phyloP scores from a whole-genome alignment of 345 rosid species.

The Moringa oleifera region DNA sequence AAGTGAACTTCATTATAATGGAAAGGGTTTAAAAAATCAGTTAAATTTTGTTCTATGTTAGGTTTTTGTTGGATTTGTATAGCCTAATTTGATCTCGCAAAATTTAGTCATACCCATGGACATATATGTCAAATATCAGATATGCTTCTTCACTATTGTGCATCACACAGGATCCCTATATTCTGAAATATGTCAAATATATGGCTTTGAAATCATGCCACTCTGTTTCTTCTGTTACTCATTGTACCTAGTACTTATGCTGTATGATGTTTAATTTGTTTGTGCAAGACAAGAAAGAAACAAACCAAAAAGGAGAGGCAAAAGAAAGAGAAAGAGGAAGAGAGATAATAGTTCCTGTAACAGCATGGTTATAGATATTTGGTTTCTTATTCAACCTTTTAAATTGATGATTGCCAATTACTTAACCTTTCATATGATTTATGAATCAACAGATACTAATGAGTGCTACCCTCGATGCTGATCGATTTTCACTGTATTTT shows the following conservation, averaged over 20 bases:
- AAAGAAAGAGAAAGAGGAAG: too few species aligned
- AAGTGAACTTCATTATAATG: too few species aligned
- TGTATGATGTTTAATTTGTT: too few species aligned
- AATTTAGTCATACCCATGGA: neutral
- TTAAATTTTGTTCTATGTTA: too few species aligned
- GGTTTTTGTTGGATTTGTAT: neutral
- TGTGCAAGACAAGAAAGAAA: too few species aligned
- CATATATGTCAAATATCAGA: neutral
- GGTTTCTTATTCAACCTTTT: neutral
- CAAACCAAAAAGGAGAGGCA: neutral
- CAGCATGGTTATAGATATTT: constrained; percentile 1
- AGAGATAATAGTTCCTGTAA: neutral
- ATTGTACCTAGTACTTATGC: too few species aligned
- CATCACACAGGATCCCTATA: too few species aligned
- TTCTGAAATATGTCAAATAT: too few species aligned
- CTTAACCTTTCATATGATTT: constrained; percentile 6
- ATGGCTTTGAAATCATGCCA: too few species aligned
- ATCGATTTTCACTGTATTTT: constrained; percentile 83
- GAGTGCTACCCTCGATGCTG: constrained; percentile 98
- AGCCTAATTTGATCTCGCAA: neutral
- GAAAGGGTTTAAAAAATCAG: too few species aligned
- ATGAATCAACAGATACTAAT: constrained; percentile 57
- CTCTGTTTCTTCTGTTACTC: too few species aligned
- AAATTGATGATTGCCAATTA: neutral
- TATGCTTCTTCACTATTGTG: neutral